Evolutionary conservation across 2,329 filamentous ascomycete species (phyloP).

Genomic region (Pestalotiopsis sp.): DNA sequence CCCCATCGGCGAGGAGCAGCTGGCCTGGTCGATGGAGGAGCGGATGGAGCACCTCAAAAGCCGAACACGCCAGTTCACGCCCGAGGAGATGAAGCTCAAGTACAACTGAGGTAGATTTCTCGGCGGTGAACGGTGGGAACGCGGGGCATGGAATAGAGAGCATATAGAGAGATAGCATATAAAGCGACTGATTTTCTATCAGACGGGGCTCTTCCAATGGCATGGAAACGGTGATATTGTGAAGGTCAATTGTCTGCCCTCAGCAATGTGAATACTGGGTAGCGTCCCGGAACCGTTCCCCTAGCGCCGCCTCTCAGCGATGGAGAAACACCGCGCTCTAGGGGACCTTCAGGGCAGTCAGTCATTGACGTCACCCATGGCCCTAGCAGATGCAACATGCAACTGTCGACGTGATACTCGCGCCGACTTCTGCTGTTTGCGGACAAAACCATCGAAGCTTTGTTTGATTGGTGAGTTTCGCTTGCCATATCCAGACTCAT

Average conservation of each 20-base stretch:
- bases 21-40: slow-evolving; percentile 65
- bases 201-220: no score
- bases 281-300: neutral
- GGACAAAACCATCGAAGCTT: neutral
- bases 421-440: neutral
- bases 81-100: slow-evolving; percentile 64
- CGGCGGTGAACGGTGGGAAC: neutral
- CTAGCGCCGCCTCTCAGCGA: neutral
- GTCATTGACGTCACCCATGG: slow-evolving; percentile 22
- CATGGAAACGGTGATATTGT: no score
- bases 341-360: neutral
- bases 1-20: slow-evolving; percentile 70
- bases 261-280: neutral
- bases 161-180: neutral
- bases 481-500: neutral
- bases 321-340: neutral
- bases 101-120: slow-evolving; percentile 30
- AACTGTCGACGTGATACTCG: neutral
- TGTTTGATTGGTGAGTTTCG: slow-evolving; percentile 24
- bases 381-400: neutral
- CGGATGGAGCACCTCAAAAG: slow-evolving; percentile 62
- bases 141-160: no score
- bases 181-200: neutral
- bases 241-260: no score
- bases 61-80: slow-evolving; percentile 67